phyloP scores from a whole-genome alignment of 2,329 filamentous ascomycete genomes.

The Botryosphaeria dothidea region DNA sequence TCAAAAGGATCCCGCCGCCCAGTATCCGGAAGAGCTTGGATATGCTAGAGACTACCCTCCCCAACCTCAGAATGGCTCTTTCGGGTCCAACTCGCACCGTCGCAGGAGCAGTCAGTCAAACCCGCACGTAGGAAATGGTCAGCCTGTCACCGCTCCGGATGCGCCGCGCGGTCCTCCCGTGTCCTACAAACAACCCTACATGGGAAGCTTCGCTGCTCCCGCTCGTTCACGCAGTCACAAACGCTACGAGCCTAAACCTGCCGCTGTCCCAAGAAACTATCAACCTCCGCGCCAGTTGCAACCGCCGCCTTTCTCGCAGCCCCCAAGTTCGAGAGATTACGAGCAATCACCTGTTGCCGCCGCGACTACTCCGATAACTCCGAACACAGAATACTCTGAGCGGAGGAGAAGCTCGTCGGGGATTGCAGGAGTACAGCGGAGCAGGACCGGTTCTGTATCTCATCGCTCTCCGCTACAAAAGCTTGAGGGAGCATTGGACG shows the following conservation, averaged over 20 bases:
- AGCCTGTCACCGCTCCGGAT: not conserved
- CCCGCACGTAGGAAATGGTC: conserved; percentile 1
- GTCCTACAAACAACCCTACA: conserved; percentile 18
- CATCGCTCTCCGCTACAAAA: conserved; percentile 91
- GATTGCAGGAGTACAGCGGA: conserved; percentile 13
- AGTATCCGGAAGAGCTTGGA: conserved; percentile 6
- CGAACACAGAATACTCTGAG: conserved; percentile 16
- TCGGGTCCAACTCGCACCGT: conserved; percentile 1
- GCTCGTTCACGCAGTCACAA: conserved; percentile 15
- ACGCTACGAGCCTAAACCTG: conserved; percentile 16
- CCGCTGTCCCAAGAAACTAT: not conserved
- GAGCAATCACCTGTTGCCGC: not conserved
- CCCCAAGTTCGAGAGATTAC: not conserved
- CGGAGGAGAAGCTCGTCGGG: conserved; percentile 26
- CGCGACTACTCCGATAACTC: not conserved
- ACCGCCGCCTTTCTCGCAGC: not conserved
- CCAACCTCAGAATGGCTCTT: not conserved
- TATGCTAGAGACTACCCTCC: conserved; percentile 6
- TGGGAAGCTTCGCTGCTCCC: conserved; percentile 17
- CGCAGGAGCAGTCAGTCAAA: conserved; percentile 8
- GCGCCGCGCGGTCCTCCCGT: conserved; percentile 12
- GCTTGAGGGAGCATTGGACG: conserved; percentile 85
- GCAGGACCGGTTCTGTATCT: conserved; percentile 61
- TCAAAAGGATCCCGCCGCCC: not conserved
- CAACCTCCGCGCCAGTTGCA: not conserved